Evolutionary conservation across 352 stramenopile genomes (phyloP).

Genomic region (Thraustochytrium striatum): DNA sequence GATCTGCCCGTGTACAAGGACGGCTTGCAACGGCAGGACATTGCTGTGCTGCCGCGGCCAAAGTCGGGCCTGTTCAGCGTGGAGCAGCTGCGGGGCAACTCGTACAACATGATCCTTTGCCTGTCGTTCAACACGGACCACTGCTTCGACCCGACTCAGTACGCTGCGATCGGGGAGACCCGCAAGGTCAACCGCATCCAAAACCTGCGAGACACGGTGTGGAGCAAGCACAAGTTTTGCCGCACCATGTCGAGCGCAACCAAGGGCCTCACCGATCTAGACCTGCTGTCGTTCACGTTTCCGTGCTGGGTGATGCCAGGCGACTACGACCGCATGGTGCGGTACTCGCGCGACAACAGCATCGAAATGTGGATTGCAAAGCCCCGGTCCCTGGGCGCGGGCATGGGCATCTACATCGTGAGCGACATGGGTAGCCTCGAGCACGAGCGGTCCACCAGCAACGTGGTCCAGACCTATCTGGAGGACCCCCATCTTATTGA

Average conservation of each 20-base stretch:
- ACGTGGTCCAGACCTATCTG: constrained; percentile 44
- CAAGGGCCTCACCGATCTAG: neutral
- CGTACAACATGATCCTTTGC: constrained; percentile 35
- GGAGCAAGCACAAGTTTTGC: constrained; percentile 49
- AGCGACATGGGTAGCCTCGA: neutral
- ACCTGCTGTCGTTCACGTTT: constrained; percentile 43
- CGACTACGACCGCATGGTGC: constrained; percentile 29
- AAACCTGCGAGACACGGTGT: constrained; percentile 19
- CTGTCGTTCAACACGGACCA: constrained; percentile 49
- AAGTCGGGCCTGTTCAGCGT: constrained; percentile 32
- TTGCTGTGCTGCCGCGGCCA: constrained; percentile 10
- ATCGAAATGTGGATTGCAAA: constrained; percentile 23
- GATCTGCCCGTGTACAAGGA: constrained; percentile 47
- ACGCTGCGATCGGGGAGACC: constrained; percentile 20
- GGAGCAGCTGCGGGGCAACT: neutral
- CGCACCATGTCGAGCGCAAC: constrained; percentile 25
- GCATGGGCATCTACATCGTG: constrained; percentile 48
- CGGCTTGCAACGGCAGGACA: constrained; percentile 10
- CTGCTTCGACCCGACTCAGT: constrained; percentile 48
- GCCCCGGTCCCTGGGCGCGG: constrained; percentile 21
- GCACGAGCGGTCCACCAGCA: constrained; percentile 26
- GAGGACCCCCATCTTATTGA: constrained; percentile 37
- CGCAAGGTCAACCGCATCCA: constrained; percentile 45
- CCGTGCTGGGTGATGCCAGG: constrained; percentile 46
- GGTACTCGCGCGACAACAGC: constrained; percentile 18